phyloP scores from a whole-genome alignment of 805 yeast species.

The Geotrichum ghanense region DNA sequence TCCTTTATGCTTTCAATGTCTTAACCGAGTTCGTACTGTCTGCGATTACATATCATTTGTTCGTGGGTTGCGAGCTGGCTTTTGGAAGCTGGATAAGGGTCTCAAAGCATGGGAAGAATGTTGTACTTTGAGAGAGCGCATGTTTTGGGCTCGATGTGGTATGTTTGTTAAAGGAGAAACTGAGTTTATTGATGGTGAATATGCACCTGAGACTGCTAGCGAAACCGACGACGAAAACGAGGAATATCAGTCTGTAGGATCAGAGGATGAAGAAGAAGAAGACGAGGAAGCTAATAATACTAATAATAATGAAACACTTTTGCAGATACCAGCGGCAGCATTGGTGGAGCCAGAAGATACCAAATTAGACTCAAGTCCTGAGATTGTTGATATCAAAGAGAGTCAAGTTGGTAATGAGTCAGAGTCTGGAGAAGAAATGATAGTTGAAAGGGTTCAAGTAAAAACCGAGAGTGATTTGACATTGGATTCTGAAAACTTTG shows the following conservation, averaged over 20 bases:
- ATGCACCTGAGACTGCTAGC: background rate
- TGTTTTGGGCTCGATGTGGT: constrained; percentile 76
- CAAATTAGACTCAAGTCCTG: no score
- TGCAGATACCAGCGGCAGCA: no score
- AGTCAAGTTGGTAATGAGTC: no score
- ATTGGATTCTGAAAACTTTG: no score
- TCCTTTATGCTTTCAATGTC: constrained; percentile 74
- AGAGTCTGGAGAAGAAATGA: no score
- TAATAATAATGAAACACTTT: no score
- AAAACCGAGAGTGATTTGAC: no score
- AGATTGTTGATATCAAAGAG: no score
- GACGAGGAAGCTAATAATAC: no score
- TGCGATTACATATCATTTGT: constrained; percentile 77
- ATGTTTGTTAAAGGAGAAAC: no score
- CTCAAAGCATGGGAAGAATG: constrained; percentile 53
- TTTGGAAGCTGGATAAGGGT: constrained; percentile 47
- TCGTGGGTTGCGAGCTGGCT: constrained; percentile 46
- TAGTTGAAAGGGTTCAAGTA: no score
- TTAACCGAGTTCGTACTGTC: constrained; percentile 63
- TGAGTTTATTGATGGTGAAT: background rate
- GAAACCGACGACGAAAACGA: background rate
- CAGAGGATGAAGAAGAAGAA: background rate
- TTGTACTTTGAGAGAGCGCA: constrained; percentile 51
- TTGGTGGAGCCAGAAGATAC: no score
- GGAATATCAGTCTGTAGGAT: background rate